Percentiles rank a stretch among this genome's conserved stretches.
phyloP scores from a whole-genome alignment of 1,284 basidiomycete genomes.

The Trichosporon faecale region DNA sequence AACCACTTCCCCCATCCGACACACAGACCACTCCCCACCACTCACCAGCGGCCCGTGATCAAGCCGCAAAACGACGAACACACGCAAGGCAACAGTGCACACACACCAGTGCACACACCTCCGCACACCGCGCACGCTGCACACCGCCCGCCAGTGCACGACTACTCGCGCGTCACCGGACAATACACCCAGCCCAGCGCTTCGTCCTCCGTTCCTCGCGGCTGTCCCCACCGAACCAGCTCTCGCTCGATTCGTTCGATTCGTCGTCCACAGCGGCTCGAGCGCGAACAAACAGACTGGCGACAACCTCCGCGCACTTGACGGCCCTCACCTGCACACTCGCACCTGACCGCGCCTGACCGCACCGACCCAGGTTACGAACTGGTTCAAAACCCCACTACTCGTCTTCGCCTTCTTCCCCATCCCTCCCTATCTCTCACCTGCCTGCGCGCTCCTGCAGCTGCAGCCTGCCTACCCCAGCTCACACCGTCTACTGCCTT shows the following conservation, averaged over 20 bases:
- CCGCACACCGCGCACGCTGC: not conserved
- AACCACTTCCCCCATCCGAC: not conserved
- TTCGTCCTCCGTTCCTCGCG: slow-evolving; percentile 5
- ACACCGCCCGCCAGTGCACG: not conserved
- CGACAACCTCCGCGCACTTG: not conserved
- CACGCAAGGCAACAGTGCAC: not conserved
- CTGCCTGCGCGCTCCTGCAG: not conserved
- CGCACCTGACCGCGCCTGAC: not conserved
- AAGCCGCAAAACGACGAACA: slow-evolving; percentile 5
- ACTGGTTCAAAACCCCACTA: not conserved
- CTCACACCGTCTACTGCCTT: not conserved
- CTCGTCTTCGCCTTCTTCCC: not conserved
- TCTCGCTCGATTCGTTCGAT: not conserved
- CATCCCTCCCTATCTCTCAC: not conserved
- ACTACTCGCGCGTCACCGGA: not conserved
- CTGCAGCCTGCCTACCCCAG: not conserved
- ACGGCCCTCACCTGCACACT: not conserved
- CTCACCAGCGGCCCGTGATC: slow-evolving; percentile 9
- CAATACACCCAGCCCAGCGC: not conserved
- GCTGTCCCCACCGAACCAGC: not conserved
- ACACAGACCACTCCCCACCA: not conserved
- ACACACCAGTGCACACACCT: not conserved
- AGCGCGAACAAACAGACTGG: slow-evolving; percentile 1
- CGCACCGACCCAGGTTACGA: not conserved
- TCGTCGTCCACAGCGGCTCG: not conserved